Conservation (phyloP, 1,284 basidiomycete species). For the Leccinum insigne region DNA sequence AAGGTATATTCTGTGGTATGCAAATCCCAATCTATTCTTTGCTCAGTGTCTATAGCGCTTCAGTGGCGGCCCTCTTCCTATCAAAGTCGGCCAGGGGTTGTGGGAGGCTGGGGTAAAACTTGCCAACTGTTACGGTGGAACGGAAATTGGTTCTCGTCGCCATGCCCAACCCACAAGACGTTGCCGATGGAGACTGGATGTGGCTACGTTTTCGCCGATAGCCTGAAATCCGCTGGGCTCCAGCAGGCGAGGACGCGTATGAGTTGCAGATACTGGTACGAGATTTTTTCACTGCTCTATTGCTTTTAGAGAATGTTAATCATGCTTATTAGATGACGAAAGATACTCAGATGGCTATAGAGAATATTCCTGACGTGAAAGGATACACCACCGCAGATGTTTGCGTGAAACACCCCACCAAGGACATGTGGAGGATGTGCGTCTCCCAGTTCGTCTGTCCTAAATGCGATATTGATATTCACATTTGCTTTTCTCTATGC, state of each 20-base stretch:
- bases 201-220: slow-evolving; percentile 28
- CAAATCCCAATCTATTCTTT: background rate
- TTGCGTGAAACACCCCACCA: slow-evolving; percentile 22
- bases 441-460: too few relatives aligned
- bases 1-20: background rate
- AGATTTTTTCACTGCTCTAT: background rate
- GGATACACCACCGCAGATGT: slow-evolving; percentile 25
- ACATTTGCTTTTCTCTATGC: background rate
- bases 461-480: too few relatives aligned
- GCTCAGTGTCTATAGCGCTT: slow-evolving; percentile 14
- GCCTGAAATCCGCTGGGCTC: slow-evolving; percentile 28
- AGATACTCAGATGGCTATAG: slow-evolving; percentile 18
- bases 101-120: slow-evolving; percentile 25
- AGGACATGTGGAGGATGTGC: slow-evolving; percentile 22
- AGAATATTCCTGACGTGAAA: slow-evolving; percentile 23
- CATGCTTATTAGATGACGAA: slow-evolving; percentile 17
- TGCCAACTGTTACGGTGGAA: slow-evolving; percentile 25
- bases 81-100: slow-evolving; percentile 24
- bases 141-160: slow-evolving; percentile 27
- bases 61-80: slow-evolving; percentile 27
- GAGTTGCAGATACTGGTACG: slow-evolving; percentile 38
- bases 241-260: slow-evolving; percentile 32
- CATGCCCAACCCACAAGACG: background rate
- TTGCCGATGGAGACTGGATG: slow-evolving; percentile 30
- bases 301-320: background rate